phyloP scores from a whole-genome alignment of 2,329 filamentous ascomycete genomes.

The Pezicula radicicola region DNA sequence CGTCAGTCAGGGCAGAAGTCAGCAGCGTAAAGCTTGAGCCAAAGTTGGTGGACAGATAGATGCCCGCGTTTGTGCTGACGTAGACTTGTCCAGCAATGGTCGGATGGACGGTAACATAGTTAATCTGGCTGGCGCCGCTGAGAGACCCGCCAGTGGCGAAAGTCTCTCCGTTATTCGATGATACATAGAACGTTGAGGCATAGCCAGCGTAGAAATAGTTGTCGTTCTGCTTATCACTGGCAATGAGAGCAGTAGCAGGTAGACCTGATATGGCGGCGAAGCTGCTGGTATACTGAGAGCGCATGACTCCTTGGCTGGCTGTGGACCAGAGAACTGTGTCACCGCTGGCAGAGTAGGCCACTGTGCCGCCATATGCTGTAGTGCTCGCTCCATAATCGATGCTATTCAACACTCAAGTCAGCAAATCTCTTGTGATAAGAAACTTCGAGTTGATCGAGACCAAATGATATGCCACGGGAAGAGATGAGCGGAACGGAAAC shows the following conservation, averaged over 20 bases:
- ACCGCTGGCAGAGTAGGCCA: constrained; percentile 49
- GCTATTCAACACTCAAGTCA: too few species aligned
- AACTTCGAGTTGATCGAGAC: too few species aligned
- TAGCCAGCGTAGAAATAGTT: constrained; percentile 36
- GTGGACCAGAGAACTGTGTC: constrained; percentile 42
- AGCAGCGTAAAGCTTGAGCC: not conserved
- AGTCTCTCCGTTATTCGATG: constrained; percentile 40
- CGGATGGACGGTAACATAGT: constrained; percentile 52
- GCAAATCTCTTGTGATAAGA: too few species aligned
- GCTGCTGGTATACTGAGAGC: constrained; percentile 16
- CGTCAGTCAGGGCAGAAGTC: not conserved
- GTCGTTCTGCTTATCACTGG: constrained; percentile 49
- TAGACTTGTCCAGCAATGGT: constrained; percentile 54
- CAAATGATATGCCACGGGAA: too few species aligned
- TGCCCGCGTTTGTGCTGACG: constrained; percentile 49
- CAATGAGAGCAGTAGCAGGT: constrained; percentile 35
- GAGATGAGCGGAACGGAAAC: too few species aligned
- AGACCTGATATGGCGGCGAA: not conserved
- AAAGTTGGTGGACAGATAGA: constrained; percentile 42
- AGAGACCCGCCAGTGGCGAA: constrained; percentile 33
- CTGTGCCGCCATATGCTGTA: constrained; percentile 38
- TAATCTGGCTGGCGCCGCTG: constrained; percentile 26
- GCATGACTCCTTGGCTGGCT: constrained; percentile 27
- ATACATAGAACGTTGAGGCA: constrained; percentile 40
- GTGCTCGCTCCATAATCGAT: too few species aligned